phyloP scores from a whole-genome alignment of 2,329 filamentous ascomycete species.

The Trichoderma hamatum region DNA sequence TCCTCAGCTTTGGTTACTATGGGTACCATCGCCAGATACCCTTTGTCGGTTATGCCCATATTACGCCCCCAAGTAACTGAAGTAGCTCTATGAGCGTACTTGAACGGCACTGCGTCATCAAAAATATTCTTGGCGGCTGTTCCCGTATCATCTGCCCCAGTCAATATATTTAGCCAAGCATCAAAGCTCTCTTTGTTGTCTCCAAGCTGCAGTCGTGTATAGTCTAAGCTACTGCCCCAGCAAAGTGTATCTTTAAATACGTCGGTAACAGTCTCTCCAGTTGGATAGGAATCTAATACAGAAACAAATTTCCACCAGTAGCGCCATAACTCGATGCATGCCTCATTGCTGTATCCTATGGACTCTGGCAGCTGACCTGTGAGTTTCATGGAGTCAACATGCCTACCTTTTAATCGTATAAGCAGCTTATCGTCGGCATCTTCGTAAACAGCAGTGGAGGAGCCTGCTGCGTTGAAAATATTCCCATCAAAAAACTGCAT shows the following conservation, averaged over 20 bases:
- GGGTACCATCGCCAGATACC: background rate
- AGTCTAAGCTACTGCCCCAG: background rate
- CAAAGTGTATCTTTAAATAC: background rate
- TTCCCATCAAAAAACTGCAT: slow-evolving; percentile 11
- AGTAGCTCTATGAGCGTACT: slow-evolving; percentile 11
- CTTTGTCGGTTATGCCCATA: background rate
- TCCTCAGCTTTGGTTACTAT: background rate
- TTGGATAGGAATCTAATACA: background rate
- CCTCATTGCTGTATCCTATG: slow-evolving; percentile 8
- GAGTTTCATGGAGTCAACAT: background rate
- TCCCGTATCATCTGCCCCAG: background rate
- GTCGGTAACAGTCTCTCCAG: background rate
- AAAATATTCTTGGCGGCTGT: background rate
- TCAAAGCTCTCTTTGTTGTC: slow-evolving; percentile 4
- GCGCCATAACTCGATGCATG: slow-evolving; percentile 13
- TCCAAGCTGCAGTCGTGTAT: background rate
- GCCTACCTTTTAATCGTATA: slow-evolving; percentile 9
- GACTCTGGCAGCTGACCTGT: background rate
- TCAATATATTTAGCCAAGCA: background rate
- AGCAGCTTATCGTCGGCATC: background rate
- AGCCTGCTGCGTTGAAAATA: background rate
- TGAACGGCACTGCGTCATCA: background rate
- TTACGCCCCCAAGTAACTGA: slow-evolving; percentile 2
- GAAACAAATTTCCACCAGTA: slow-evolving; percentile 7
- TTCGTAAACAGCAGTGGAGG: background rate